Base-by-base conservation (phyloP, 164 flowering plant genomes). In the Amborella trichopoda region DNA sequence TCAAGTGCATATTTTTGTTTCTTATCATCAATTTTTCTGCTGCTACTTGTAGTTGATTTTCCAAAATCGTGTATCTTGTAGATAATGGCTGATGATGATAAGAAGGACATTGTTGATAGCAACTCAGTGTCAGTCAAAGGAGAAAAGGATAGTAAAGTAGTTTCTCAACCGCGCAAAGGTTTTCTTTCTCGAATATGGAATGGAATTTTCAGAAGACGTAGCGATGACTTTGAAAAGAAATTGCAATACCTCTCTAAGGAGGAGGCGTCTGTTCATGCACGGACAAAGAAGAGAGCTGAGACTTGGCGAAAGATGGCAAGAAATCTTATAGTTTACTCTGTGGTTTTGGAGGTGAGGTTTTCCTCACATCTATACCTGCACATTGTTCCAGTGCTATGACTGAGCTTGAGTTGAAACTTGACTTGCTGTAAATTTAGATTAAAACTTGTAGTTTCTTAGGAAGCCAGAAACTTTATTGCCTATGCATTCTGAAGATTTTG, bases 211-310 rank as follows among this genome's bases (percentile, higher is more conserved):
- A 58, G 87, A 38, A 17, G 45, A 18, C 64, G 60, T 11, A 65
- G 75, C 0, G 88, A 82, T 46, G 94, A 91, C 68, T 82, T 78
- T 40, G 95, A 82, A 69, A 83, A 80, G 78, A 71, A 83, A 52
- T 61, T 91, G 63, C 63, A 87, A 48, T 41, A 75, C 52, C 73
- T 87, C 33, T 73, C 90, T 9, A 87, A 80, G 60, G 93, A 78
- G 70, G 98, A 91, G 62, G 93, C 81, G 20, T 28, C 70, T 39
- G 74, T 82, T 61, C 64, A 73, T 18, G 56, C 74, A 27, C 62
- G 96, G 52, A 60, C 78, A 58, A 82, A 69, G 49, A 64, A 52
- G 62, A 69, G 99, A 60, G 67, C 90, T 38, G 65, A 33, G 3
- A 67, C 64, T 6, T 75, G 80, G 75, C 67, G 77, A 59, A 66